Base-by-base conservation (phyloP, 2,329 filamentous ascomycete species). In the Exophiala bonariae region DNA sequence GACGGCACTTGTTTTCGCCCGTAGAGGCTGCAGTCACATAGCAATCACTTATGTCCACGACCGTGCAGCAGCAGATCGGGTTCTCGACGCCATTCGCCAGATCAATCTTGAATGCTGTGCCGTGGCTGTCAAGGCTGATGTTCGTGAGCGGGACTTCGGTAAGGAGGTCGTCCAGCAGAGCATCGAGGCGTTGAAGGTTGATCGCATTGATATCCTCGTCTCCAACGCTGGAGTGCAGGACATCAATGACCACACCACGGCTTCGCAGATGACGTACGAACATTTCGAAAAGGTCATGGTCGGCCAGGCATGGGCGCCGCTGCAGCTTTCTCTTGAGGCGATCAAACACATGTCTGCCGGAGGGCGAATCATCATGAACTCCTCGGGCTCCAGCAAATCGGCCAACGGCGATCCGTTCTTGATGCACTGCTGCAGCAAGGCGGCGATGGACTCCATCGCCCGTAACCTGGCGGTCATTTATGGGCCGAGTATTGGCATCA, bases 1-100 rank as follows among this genome's bases (percentile, higher is more conserved):
- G 59, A 93, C 95, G 55, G 83, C 85, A 33, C 78, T 95, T 41
- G 85, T 84, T 60, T 93, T 87, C 64, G 72, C 93, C 44, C 75
- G 77, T 3, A 87, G 95, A 59, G 89, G 89, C 56, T 86, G 86
- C 28, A 31, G 38, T 16, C 41, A 44, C 31, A 43, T 49, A 20
- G 40, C 46, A 22, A 44, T 49, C 19, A 49, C 46, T 5, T 42
- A 47, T 20, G 31, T 32, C 11, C 16, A 20, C 16, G 33, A 44
- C 26, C 11, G 33, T 3, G 16, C 46, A 4, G 46, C 39, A 16
- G 39, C 46, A 18, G 26, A 38, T 2, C 32, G 23, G 28, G 38
- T 39, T 13, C 33, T 49, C 7, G 40, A 31, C 2, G 32, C 33
- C 17, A 37, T 49, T 18, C 9, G 18, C 13, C 18, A 19, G 16